phyloP scores from a whole-genome alignment of 1,139 yeast genomes.

The Sugiyamaella japonica region DNA sequence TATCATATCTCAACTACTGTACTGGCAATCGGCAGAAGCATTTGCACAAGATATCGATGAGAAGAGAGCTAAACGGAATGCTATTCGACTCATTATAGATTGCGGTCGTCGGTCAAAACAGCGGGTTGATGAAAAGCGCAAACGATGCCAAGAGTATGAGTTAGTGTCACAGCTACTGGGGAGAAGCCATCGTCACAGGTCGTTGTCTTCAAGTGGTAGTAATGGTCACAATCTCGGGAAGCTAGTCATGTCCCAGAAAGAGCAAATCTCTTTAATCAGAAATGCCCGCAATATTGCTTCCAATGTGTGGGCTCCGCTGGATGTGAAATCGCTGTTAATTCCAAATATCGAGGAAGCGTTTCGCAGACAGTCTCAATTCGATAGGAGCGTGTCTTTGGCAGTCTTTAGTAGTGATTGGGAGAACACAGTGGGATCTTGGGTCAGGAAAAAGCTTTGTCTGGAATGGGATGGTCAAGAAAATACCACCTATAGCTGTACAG shows the following conservation, averaged over 20 bases:
- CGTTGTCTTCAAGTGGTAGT: constrained; percentile 2
- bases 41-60: constrained; percentile 44
- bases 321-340: constrained; percentile 18
- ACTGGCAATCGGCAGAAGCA: constrained; percentile 46
- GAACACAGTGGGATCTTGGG: constrained; percentile 36
- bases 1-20: constrained; percentile 57
- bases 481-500: constrained; percentile 12
- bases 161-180: constrained; percentile 32
- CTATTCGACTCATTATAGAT: constrained; percentile 31
- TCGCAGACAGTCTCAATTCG: constrained; percentile 22
- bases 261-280: constrained; percentile 16
- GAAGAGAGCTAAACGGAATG: constrained; percentile 30
- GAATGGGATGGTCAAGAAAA: constrained; percentile 25
- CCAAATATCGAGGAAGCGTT: constrained; percentile 23
- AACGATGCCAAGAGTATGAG: constrained; percentile 29
- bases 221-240: constrained; percentile 3
- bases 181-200: constrained; percentile 10
- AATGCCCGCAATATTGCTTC: constrained; percentile 20
- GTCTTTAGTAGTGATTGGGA: constrained; percentile 37
- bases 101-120: constrained; percentile 29
- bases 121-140: constrained; percentile 26
- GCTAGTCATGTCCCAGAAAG: constrained; percentile 26
- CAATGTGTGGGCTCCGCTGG: constrained; percentile 34
- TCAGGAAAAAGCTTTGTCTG: constrained; percentile 34
- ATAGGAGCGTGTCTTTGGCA: constrained; percentile 21